These are phyloP conservation scores for Kwoniella sp. DNA, from an alignment of 768 basidiomycete genomes.

Conservation along the genomic window DNA sequence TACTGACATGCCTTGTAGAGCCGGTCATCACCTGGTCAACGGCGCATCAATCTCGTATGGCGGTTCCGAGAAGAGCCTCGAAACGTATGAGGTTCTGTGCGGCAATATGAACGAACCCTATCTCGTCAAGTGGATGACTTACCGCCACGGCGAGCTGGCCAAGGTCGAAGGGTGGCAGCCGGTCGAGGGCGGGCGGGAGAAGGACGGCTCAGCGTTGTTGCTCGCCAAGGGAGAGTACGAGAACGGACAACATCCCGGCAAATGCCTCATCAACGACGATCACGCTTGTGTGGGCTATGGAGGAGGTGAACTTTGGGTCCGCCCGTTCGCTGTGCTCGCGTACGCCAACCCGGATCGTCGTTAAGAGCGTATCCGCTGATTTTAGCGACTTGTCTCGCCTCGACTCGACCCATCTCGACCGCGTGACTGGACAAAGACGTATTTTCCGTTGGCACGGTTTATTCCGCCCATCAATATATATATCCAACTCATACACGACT, in stretches of 20 bases:
- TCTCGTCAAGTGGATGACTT: conserved; percentile 42
- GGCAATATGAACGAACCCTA: conserved; percentile 33
- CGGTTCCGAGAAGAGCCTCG: conserved; percentile 35
- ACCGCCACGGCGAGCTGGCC: conserved; percentile 31
- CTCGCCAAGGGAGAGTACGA: conserved; percentile 44
- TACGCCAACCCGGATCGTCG: conserved; percentile 27
- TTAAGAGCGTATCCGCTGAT: background rate
- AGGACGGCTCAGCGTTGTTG: conserved; percentile 31
- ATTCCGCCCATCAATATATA: too few relatives aligned
- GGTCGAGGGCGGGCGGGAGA: conserved; percentile 46
- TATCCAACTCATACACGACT: too few relatives aligned
- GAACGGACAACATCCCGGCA: conserved; percentile 41
- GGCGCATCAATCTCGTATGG: conserved; percentile 43
- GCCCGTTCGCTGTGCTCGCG: conserved; percentile 43
- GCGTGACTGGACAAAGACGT: too few relatives aligned
- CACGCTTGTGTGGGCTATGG: conserved; percentile 49
- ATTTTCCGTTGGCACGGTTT: too few relatives aligned
- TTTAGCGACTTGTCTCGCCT: too few relatives aligned
- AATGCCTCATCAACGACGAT: conserved; percentile 44
- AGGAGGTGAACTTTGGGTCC: conserved; percentile 48
- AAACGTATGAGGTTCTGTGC: conserved; percentile 44
- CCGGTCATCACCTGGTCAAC: conserved; percentile 27
- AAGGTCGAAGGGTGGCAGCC: conserved; percentile 38
- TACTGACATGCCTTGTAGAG: conserved; percentile 11
- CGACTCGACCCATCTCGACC: too few relatives aligned